Percentiles rank a stretch among this genome's conserved stretches.
phyloP scores from a whole-genome alignment of 805 yeast species.

The Cyberlindnera suaveolens region DNA sequence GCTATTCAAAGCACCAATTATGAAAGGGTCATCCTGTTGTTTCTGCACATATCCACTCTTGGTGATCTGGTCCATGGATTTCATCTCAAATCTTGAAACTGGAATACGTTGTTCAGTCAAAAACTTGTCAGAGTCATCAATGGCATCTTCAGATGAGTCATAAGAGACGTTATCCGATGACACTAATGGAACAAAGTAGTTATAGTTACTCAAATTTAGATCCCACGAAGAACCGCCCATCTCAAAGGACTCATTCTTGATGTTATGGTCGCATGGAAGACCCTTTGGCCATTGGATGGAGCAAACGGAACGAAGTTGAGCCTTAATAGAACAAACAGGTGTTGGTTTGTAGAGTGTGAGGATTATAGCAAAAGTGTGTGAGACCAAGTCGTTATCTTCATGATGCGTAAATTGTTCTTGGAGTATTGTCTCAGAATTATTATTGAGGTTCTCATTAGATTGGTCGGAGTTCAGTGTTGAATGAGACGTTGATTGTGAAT shows the following conservation, averaged over 20 bases:
- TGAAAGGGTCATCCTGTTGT: conserved; percentile 12
- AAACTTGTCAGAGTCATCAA: conserved; percentile 7
- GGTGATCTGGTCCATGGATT: conserved; percentile 11
- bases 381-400: conserved; percentile 31
- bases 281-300: conserved; percentile 49
- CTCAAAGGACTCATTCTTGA: conserved; percentile 40
- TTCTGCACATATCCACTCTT: conserved; percentile 13
- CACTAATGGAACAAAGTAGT: conserved; percentile 30
- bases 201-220: conserved; percentile 36
- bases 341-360: conserved; percentile 38
- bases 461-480: conserved; percentile 1
- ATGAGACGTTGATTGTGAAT: not conserved
- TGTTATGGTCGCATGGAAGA: conserved; percentile 40
- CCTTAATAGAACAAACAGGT: conserved; percentile 30
- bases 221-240: conserved; percentile 45
- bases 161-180: conserved; percentile 5
- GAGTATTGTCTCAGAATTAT: conserved; percentile 14
- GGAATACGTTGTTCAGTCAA: conserved; percentile 12
- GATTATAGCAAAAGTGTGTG: conserved; percentile 49
- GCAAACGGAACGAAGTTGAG: conserved; percentile 38
- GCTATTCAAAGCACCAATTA: conserved; percentile 10
- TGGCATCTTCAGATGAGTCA: conserved; percentile 14
- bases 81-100: conserved; percentile 6
- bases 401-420: conserved; percentile 31
- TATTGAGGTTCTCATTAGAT: not conserved